Conservation (phyloP, 2,329 filamentous ascomycete species). For the Botryotinia convoluta region DNA sequence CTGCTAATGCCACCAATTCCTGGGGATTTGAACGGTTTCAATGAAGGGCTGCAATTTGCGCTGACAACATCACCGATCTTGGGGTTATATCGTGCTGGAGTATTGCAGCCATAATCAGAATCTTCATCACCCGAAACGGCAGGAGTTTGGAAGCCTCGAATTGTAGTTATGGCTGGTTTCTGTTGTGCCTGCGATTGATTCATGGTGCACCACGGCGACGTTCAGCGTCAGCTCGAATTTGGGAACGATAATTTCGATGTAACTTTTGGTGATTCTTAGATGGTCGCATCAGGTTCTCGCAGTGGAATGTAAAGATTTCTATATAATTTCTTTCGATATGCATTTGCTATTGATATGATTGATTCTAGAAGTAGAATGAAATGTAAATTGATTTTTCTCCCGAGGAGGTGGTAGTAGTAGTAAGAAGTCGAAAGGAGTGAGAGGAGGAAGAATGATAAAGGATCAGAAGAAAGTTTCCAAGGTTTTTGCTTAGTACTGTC, state of each 20-base stretch:
- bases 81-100: slow-evolving; percentile 36
- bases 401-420: background rate
- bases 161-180: slow-evolving; percentile 34
- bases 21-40: slow-evolving; percentile 48
- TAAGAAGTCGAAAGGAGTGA: background rate
- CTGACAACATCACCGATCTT: slow-evolving; percentile 46
- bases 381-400: background rate
- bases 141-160: slow-evolving; percentile 39
- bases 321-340: slow-evolving; percentile 36
- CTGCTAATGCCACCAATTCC: slow-evolving; percentile 73
- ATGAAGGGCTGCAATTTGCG: slow-evolving; percentile 58
- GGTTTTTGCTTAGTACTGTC: background rate
- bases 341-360: slow-evolving; percentile 33
- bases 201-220: slow-evolving; percentile 38
- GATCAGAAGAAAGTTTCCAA: slow-evolving; percentile 9
- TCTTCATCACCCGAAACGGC: slow-evolving; percentile 53
- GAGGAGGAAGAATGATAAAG: background rate
- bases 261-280: slow-evolving; percentile 36
- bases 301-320: slow-evolving; percentile 25
- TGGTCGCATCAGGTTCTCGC: slow-evolving; percentile 36
- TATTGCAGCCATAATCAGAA: slow-evolving; percentile 48
- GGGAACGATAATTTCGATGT: slow-evolving; percentile 39
- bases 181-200: slow-evolving; percentile 22
- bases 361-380: background rate
- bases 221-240: slow-evolving; percentile 39